Evolutionary conservation across 1,284 basidiomycete genomes (phyloP).

Genomic region (Blastosporella zonata): DNA sequence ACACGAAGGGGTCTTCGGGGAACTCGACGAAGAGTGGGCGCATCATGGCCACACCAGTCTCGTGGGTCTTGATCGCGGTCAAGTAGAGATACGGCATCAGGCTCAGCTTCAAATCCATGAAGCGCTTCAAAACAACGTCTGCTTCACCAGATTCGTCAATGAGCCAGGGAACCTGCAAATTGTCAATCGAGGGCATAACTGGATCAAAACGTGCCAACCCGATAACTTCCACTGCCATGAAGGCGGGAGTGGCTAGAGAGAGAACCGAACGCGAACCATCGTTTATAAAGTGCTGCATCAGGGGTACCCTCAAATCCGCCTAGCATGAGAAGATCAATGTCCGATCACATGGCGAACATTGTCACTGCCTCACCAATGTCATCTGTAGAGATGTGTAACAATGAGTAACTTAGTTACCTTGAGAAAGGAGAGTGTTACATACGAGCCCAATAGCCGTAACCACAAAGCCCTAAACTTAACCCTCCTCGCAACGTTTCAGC

Average conservation of each 20-base stretch:
- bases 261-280: conserved; percentile 58
- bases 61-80: conserved; percentile 47
- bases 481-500: conserved; percentile 61
- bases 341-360: conserved; percentile 21
- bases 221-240: conserved; percentile 56
- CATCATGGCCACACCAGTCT: conserved; percentile 53
- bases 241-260: conserved; percentile 55
- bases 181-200: not conserved
- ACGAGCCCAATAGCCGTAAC: conserved; percentile 54
- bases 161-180: conserved; percentile 29
- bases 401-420: not conserved
- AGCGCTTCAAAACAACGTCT: conserved; percentile 46
- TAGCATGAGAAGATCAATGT: conserved; percentile 6
- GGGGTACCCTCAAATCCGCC: conserved; percentile 46
- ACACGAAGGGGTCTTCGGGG: conserved; percentile 47
- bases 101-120: conserved; percentile 52
- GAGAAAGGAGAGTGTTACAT: conserved; percentile 11
- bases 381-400: conserved; percentile 23
- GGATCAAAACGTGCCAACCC: conserved; percentile 40
- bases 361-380: conserved; percentile 45
- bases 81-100: conserved; percentile 61
- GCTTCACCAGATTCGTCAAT: conserved; percentile 50
- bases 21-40: conserved; percentile 61
- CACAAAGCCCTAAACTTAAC: conserved; percentile 52
- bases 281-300: conserved; percentile 52